These are phyloP conservation scores for Amyloporia xantha DNA, from an alignment of 768 basidiomycete species.

Conservation along the genomic window DNA sequence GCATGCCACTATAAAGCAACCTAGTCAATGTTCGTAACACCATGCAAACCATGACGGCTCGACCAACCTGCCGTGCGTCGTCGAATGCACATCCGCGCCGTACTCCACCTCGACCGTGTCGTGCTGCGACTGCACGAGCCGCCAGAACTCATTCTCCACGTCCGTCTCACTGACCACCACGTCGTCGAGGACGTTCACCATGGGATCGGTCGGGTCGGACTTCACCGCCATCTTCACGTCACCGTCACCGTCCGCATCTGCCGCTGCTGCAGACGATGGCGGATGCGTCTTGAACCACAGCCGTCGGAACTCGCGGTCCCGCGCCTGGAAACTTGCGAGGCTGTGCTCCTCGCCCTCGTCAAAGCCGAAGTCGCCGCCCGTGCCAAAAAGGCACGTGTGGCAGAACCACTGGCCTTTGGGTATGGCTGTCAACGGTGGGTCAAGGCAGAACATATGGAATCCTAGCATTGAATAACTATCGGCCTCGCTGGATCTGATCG, in stretches of 20 bases:
- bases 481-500: background rate
- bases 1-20: slow-evolving; percentile 67
- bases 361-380: slow-evolving; percentile 95
- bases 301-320: slow-evolving; percentile 83
- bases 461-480: slow-evolving; percentile 36
- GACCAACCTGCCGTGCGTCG: slow-evolving; percentile 89
- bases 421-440: slow-evolving; percentile 78
- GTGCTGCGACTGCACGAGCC: slow-evolving; percentile 79
- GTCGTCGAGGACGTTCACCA: slow-evolving; percentile 45
- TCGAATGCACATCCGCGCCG: slow-evolving; percentile 98
- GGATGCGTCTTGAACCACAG: slow-evolving; percentile 84
- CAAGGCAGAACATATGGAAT: slow-evolving; percentile 95
- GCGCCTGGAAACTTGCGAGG: slow-evolving; percentile 84
- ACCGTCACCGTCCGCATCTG: background rate
- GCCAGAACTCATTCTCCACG: slow-evolving; percentile 95
- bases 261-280: slow-evolving; percentile 31
- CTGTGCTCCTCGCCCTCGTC: slow-evolving; percentile 97
- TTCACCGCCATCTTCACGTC: slow-evolving; percentile 1
- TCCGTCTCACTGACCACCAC: slow-evolving; percentile 79
- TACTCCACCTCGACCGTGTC: slow-evolving; percentile 99
- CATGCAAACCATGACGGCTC: background rate
- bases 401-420: slow-evolving; percentile 98
- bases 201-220: slow-evolving; percentile 32
- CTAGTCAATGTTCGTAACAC: background rate
- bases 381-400: slow-evolving; percentile 82